Evolutionary conservation across 176 grass and related monocot species (phyloP).

Genomic region (Musa beccarii): DNA sequence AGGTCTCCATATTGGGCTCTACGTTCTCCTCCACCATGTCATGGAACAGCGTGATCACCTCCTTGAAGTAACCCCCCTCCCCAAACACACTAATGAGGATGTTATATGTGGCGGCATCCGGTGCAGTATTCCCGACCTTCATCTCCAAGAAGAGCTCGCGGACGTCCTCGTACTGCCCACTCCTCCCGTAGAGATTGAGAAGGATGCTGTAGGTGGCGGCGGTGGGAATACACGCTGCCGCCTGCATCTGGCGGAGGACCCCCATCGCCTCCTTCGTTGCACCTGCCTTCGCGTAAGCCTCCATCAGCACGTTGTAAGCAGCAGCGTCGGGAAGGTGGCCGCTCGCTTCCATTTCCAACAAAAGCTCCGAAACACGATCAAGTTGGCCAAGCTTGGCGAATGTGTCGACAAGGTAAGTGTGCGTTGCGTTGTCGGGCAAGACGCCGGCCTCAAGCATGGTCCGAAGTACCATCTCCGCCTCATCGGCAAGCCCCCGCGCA

Average conservation of each 20-base stretch:
- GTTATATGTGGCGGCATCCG: conserved; percentile 84
- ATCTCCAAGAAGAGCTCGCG: conserved; percentile 83
- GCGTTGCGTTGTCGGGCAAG: conserved; percentile 49
- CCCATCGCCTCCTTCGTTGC: conserved; percentile 47
- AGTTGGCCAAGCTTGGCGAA: conserved; percentile 46
- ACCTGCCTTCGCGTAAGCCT: conserved; percentile 57
- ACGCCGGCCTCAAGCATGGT: conserved; percentile 81
- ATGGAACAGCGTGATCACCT: conserved; percentile 75
- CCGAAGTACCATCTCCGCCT: conserved; percentile 81
- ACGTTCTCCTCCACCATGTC: conserved; percentile 64
- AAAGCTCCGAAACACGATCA: conserved; percentile 46
- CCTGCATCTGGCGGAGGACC: conserved; percentile 81
- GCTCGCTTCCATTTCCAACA: conserved; percentile 47
- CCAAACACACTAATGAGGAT: conserved; percentile 72
- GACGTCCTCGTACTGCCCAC: conserved; percentile 71
- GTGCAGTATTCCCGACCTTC: conserved; percentile 51
- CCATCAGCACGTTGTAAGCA: conserved; percentile 76
- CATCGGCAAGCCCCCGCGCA: conserved; percentile 50
- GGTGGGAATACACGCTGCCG: conserved; percentile 56
- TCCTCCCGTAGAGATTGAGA: conserved; percentile 67
- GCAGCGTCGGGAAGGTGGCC: conserved; percentile 51
- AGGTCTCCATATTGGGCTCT: conserved; percentile 82
- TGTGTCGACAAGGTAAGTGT: conserved; percentile 54
- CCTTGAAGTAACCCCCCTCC: conserved; percentile 90
- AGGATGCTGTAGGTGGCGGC: conserved; percentile 74